phyloP scores from a whole-genome alignment of 2,329 filamentous ascomycete genomes.

The Colletotrichum liriopes region DNA sequence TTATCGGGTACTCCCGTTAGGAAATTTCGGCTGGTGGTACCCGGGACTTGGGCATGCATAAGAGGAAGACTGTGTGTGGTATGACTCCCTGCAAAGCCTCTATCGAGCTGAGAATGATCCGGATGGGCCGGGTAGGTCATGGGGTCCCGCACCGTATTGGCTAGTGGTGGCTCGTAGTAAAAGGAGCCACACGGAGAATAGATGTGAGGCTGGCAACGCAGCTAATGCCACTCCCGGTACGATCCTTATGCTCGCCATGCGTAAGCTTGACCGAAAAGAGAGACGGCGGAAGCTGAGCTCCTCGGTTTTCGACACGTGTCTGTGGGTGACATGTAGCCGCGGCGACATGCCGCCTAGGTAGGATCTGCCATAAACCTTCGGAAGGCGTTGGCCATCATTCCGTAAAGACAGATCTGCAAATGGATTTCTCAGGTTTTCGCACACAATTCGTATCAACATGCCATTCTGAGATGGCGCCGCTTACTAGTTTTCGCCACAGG shows the following conservation, averaged over 20 bases:
- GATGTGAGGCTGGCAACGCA: neutral
- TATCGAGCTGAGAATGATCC: neutral
- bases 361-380: too few relatives aligned
- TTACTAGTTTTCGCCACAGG: neutral
- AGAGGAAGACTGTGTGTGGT: too few relatives aligned
- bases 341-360: too few relatives aligned
- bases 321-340: too few relatives aligned
- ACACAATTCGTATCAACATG: too few relatives aligned
- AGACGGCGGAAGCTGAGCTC: neutral
- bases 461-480: neutral
- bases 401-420: neutral
- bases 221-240: neutral
- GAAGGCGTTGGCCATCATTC: neutral
- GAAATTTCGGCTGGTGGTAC: neutral
- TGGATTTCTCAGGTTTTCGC: too few relatives aligned
- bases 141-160: neutral
- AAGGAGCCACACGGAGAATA: neutral
- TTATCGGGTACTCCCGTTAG: neutral
- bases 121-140: constrained; percentile 13
- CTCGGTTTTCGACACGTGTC: neutral
- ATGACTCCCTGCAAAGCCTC: neutral
- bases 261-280: too few relatives aligned
- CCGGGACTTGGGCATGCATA: neutral
- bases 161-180: neutral
- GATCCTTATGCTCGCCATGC: too few relatives aligned